Conservation (phyloP, 2,329 filamentous ascomycete species). For the Dryadomyces quercivorus region DNA sequence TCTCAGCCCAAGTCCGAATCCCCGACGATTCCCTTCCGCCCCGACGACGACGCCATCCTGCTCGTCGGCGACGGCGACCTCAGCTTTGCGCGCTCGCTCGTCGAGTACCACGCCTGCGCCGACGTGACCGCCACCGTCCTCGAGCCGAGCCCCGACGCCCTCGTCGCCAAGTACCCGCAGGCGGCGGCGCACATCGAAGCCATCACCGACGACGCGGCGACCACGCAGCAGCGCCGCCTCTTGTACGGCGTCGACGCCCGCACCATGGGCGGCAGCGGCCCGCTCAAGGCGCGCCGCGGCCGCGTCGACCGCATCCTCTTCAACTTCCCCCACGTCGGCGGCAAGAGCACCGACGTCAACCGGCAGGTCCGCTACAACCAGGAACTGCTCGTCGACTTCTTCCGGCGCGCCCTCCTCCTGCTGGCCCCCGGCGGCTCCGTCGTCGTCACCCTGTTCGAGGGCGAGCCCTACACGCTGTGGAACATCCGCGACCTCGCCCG, state of each 20-base stretch:
- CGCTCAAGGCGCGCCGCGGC: neutral
- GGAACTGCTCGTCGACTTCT: conserved; percentile 60
- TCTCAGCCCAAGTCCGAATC: conserved; percentile 15
- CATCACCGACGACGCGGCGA: neutral
- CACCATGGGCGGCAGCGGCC: conserved; percentile 31
- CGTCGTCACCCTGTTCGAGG: conserved; percentile 82
- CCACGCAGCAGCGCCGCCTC: conserved; percentile 30
- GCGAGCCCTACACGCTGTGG: conserved; percentile 91
- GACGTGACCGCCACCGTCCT: conserved; percentile 58
- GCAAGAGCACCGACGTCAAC: conserved; percentile 85
- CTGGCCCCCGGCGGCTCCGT: conserved; percentile 49
- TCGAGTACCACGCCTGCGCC: conserved; percentile 52
- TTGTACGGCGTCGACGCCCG: conserved; percentile 56
- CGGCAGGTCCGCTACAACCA: conserved; percentile 90
- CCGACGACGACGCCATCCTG: conserved; percentile 59
- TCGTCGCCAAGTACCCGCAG: conserved; percentile 65
- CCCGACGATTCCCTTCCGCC: conserved; percentile 56
- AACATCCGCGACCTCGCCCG: conserved; percentile 80
- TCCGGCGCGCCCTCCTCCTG: conserved; percentile 38
- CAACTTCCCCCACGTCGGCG: conserved; percentile 95
- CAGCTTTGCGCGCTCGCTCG: conserved; percentile 59
- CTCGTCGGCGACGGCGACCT: conserved; percentile 73
- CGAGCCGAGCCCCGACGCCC: conserved; percentile 42
- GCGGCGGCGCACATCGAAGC: conserved; percentile 40
- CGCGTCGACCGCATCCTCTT: conserved; percentile 66